Evolutionary conservation across 495 filamentous ascomycete genomes (phyloP), one percentile per base, ranked within the genome.

Genomic region (Lasiosphaeris hirsuta): DNA sequence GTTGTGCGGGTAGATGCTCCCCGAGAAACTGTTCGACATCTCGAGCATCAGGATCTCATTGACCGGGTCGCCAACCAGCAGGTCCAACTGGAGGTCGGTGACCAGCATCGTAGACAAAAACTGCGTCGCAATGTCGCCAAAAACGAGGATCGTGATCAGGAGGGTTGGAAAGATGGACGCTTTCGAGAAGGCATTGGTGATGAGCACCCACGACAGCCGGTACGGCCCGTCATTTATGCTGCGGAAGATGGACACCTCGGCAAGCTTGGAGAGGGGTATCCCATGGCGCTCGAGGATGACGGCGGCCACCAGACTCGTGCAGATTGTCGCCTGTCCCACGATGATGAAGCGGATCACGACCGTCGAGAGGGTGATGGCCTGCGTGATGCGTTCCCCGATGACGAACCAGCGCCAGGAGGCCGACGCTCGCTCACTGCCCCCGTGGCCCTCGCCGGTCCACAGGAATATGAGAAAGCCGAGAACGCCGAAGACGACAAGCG

Each of bases 281-380:
- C 62, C 62, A 14, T 52, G 51, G n/a, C 47, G 54, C 30, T 64
- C 62, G 13, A 64, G 54, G 13, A 64, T 7, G 5, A 59, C 53
- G n/a, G 58, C 62, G 17, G 62, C 62, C 18, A 59, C 41, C 36
- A 64, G 50, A 49, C 57, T 64, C 5, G 62, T 64, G 44, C 56
- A 46, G 18, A 59, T 37, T 34, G 51, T 39, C 1, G 56, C 51
- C 19, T 63, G 60, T n/a, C 46, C 47, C 10, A 51, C 51, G 14
- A 58, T 37, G 11, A 51, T 47, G 10, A 59, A 49, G 34, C 58
- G 60, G 35, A 63, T 58, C 19, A 63, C 46, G 7, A 58, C 46
- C 0, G 60, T 51, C 17, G 56, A 56, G 5, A 63, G 47, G n/a
- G 60, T 63, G 44, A 57, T 51, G 13, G 56, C 50, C 47, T 56